These are phyloP conservation scores for Zygosaccharomyces gambellarensis DNA, from an alignment of 805 yeast species.

Conservation along the genomic window DNA sequence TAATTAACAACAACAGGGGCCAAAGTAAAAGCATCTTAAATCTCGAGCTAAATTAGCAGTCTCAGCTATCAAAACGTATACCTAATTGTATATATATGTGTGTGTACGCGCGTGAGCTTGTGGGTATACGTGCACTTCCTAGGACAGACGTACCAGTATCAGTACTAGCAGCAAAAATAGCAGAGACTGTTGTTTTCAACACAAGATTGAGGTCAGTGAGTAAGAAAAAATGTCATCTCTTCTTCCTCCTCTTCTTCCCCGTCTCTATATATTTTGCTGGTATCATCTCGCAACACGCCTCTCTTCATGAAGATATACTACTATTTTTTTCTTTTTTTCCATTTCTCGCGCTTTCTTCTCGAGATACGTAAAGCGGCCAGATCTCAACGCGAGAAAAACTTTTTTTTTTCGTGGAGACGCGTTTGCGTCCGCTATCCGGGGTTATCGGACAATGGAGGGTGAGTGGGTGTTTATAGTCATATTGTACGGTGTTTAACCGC, in stretches of 20 bases:
- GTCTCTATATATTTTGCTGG: not conserved
- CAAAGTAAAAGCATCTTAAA: conserved; percentile 27
- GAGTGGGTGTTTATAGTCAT: not conserved
- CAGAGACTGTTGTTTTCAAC: not conserved
- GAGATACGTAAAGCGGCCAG: not conserved
- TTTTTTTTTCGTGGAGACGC: not conserved
- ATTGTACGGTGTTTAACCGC: not conserved
- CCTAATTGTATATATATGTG: conserved; percentile 27
- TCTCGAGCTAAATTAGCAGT: too few relatives aligned
- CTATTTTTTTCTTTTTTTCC: not conserved
- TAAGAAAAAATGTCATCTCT: not conserved
- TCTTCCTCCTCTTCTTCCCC: not conserved
- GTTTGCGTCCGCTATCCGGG: not conserved
- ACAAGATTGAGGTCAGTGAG: not conserved
- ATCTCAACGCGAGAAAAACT: not conserved
- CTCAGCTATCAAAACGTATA: too few relatives aligned
- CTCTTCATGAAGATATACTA: not conserved
- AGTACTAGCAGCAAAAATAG: not conserved
- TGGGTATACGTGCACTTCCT: not conserved
- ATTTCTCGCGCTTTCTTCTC: not conserved
- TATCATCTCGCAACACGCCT: not conserved
- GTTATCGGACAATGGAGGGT: not conserved
- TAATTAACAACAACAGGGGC: conserved; percentile 17
- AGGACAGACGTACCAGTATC: too few relatives aligned
- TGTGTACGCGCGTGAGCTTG: conserved; percentile 36